A percentile compares a stretch with the other conserved stretches of the same genome.
phyloP scores from a whole-genome alignment of 208 protist genomes.

The Endotrypanum monterogeii region DNA sequence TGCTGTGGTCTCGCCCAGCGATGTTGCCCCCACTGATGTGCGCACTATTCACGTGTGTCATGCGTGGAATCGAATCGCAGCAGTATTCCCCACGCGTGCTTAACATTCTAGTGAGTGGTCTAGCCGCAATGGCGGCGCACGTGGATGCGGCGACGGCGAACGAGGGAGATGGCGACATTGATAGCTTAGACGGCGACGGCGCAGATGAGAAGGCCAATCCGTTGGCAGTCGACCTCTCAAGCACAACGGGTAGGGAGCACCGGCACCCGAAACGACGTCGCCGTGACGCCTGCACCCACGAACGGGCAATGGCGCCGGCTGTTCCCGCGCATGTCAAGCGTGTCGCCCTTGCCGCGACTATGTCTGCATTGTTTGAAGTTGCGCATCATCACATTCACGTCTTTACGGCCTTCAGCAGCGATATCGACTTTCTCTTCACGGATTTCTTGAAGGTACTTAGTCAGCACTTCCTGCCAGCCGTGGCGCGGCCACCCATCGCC shows the following conservation, averaged over 20 bases:
- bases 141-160: slow-evolving; percentile 34
- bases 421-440: slow-evolving; percentile 71
- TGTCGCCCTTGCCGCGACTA: slow-evolving; percentile 59
- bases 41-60: slow-evolving; percentile 43
- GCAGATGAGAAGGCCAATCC: background rate
- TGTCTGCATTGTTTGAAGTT: slow-evolving; percentile 57
- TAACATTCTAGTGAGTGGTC: slow-evolving; percentile 46
- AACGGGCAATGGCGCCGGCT: background rate
- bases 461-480: slow-evolving; percentile 51
- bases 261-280: background rate
- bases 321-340: slow-evolving; percentile 32
- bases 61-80: slow-evolving; percentile 43
- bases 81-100: slow-evolving; percentile 52
- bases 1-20: slow-evolving; percentile 58
- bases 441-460: slow-evolving; percentile 66
- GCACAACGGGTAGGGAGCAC: background rate
- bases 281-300: background rate
- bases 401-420: slow-evolving; percentile 76
- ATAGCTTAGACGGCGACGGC: slow-evolving; percentile 13
- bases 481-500: slow-evolving; percentile 43
- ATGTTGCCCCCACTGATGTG: slow-evolving; percentile 56
- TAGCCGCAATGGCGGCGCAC: slow-evolving; percentile 29
- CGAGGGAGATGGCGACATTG: slow-evolving; percentile 11
- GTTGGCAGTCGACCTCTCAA: background rate
- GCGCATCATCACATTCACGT: slow-evolving; percentile 57